A percentile compares a stretch with the other conserved stretches of the same genome.
Conservation (phyloP, 225 moss, liverwort and hornwort genomes). For the Lunularia cruciata region DNA sequence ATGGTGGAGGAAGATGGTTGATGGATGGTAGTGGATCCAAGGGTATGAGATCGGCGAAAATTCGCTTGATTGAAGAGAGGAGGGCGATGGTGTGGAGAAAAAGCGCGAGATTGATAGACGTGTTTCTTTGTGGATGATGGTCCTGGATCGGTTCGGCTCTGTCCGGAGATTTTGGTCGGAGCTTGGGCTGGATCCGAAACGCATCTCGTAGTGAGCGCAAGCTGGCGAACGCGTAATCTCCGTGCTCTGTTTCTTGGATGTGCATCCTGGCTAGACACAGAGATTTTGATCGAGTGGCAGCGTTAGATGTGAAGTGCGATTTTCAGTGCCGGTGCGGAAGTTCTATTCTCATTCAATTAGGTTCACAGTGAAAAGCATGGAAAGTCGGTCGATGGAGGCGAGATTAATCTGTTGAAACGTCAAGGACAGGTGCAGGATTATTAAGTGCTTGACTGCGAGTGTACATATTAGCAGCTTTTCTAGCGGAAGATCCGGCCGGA, state of each 20-base stretch:
- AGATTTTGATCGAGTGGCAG: conserved; percentile 21
- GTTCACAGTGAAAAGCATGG: conserved; percentile 23
- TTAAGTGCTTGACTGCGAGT: conserved; percentile 13
- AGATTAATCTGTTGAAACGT: conserved; percentile 29
- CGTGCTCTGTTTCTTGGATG: conserved; percentile 11
- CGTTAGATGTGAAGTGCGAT: conserved; percentile 11
- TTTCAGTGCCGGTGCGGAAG: conserved; percentile 13
- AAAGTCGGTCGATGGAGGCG: conserved; percentile 11
- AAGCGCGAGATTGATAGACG: conserved; percentile 18
- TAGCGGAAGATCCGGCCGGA: conserved; percentile 35
- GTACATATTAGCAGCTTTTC: conserved; percentile 21
- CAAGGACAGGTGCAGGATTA: conserved; percentile 14
- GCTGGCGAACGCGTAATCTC: conserved; percentile 25
- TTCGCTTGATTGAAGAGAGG: conserved; percentile 33
- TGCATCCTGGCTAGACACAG: conserved; percentile 15
- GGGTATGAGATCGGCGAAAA: conserved; percentile 31
- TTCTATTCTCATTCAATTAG: conserved; percentile 21
- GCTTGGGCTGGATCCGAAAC: conserved; percentile 32
- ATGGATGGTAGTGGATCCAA: conserved; percentile 24
- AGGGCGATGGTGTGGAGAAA: conserved; percentile 6
- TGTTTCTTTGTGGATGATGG: conserved; percentile 22
- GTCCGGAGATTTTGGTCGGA: conserved; percentile 28
- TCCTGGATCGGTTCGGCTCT: conserved; percentile 37
- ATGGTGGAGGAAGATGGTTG: conserved; percentile 3
- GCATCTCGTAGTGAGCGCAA: conserved; percentile 13